Conservation (phyloP, 2,329 filamentous ascomycete genomes). For the Venturia nashicola region DNA sequence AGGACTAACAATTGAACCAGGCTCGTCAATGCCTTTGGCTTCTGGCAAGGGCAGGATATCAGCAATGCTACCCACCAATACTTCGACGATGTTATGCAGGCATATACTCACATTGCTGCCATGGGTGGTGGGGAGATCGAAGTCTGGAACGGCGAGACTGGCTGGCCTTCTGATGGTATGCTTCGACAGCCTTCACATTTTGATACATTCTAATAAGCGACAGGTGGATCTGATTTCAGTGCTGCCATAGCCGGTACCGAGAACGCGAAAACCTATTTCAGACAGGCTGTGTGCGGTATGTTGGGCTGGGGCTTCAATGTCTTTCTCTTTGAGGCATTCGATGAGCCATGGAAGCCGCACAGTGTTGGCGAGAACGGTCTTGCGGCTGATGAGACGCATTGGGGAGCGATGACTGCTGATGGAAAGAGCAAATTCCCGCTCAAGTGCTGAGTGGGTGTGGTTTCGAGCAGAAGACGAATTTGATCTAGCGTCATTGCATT, state of each 20-base stretch:
- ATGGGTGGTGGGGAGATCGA: constrained; percentile 46
- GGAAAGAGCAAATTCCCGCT: constrained; percentile 45
- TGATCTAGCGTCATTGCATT: neutral
- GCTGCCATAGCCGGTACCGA: constrained; percentile 45
- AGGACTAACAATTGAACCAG: constrained; percentile 15
- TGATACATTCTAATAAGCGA: constrained; percentile 13
- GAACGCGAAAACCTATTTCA: constrained; percentile 49
- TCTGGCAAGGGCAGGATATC: constrained; percentile 55
- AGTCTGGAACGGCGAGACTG: constrained; percentile 59
- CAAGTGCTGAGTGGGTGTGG: constrained; percentile 24
- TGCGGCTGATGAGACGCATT: constrained; percentile 51
- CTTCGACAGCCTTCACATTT: constrained; percentile 1
- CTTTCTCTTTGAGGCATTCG: constrained; percentile 64
- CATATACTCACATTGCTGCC: constrained; percentile 49
- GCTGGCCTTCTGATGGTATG: constrained; percentile 46
- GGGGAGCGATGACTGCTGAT: constrained; percentile 54
- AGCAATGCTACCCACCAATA: constrained; percentile 49
- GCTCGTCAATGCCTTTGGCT: constrained; percentile 58
- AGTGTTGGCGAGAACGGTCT: constrained; percentile 51
- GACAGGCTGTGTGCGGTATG: constrained; percentile 50
- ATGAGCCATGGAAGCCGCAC: constrained; percentile 59
- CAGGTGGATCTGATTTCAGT: constrained; percentile 49
- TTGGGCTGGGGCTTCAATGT: constrained; percentile 54
- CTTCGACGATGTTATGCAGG: constrained; percentile 55
- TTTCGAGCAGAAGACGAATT: neutral